phyloP scores from a whole-genome alignment of 139 green algal species.

The Yamagishiella unicocca region DNA sequence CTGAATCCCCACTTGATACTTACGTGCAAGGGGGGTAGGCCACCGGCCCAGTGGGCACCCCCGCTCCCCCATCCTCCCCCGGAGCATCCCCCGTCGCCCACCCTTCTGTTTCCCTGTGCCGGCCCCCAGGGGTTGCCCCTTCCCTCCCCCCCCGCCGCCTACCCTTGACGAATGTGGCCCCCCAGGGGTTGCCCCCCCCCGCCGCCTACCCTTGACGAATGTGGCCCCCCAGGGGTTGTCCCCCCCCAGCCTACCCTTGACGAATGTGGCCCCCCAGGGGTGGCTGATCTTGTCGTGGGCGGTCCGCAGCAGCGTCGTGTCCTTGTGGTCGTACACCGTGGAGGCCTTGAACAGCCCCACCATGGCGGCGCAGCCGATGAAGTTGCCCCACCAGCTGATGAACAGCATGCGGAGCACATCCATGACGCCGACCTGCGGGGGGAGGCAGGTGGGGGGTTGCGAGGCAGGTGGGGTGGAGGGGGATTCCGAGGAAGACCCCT shows the following conservation, averaged over 20 bases:
- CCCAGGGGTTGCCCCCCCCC: background rate
- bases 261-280: conserved; percentile 20
- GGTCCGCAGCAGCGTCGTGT: conserved; percentile 14
- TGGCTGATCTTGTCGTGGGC: conserved; percentile 19
- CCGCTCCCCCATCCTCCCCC: too few relatives aligned
- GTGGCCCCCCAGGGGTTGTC: background rate
- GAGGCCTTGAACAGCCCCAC: conserved; percentile 55
- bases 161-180: background rate
- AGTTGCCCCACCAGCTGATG: conserved; percentile 54
- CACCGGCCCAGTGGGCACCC: too few relatives aligned
- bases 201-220: conserved; percentile 4
- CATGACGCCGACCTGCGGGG: background rate
- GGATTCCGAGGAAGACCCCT: too few relatives aligned
- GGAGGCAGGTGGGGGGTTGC: too few relatives aligned
- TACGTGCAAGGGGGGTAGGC: too few relatives aligned
- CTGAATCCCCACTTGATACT: too few relatives aligned
- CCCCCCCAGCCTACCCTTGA: conserved; percentile 12
- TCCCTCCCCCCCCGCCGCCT: background rate
- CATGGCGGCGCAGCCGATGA: conserved; percentile 58
- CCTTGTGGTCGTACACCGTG: conserved; percentile 43
- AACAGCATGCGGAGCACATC: conserved; percentile 40
- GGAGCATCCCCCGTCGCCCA: background rate
- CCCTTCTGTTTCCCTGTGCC: background rate
- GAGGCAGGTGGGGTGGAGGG: too few relatives aligned
- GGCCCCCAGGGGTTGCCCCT: background rate